These are phyloP conservation scores for Agrocybe pediades DNA, from an alignment of 768 basidiomycete species.

Conservation along the genomic window DNA sequence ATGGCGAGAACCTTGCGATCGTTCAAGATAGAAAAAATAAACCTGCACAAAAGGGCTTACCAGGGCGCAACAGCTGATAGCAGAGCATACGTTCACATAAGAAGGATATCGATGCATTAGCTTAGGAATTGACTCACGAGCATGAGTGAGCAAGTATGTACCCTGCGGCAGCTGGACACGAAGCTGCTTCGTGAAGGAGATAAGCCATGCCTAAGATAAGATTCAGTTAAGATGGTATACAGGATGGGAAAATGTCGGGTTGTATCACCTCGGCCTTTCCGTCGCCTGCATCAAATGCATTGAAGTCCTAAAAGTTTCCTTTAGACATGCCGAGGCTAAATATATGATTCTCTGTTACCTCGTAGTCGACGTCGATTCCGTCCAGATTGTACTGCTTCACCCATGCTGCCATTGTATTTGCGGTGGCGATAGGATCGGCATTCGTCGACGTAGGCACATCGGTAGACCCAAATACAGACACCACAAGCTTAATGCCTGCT, in stretches of 20 bases:
- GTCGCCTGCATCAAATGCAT: slow-evolving; percentile 53
- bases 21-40: not conserved
- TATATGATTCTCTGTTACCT: slow-evolving; percentile 30
- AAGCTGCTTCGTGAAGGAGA: slow-evolving; percentile 53
- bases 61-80: slow-evolving; percentile 50
- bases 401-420: slow-evolving; percentile 66
- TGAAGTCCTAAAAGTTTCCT: slow-evolving; percentile 50
- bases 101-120: slow-evolving; percentile 1
- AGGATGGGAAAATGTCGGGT: not conserved
- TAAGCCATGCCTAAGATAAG: slow-evolving; percentile 46
- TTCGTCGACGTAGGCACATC: slow-evolving; percentile 58
- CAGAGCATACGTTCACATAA: slow-evolving; percentile 5
- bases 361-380: slow-evolving; percentile 78
- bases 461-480: slow-evolving; percentile 62
- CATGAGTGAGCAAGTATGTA: slow-evolving; percentile 54
- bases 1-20: slow-evolving; percentile 41
- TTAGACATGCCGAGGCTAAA: not conserved
- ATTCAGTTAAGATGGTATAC: not conserved
- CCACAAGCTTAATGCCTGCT: slow-evolving; percentile 62
- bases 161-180: slow-evolving; percentile 49
- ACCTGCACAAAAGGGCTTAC: slow-evolving; percentile 18
- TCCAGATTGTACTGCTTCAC: slow-evolving; percentile 64
- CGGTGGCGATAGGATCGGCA: slow-evolving; percentile 62
- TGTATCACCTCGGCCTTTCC: slow-evolving; percentile 51
- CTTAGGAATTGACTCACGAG: slow-evolving; percentile 38